These are phyloP conservation scores for Trifolium dubium DNA, from an alignment of 306 rosid genomes.

Conservation along the genomic window DNA sequence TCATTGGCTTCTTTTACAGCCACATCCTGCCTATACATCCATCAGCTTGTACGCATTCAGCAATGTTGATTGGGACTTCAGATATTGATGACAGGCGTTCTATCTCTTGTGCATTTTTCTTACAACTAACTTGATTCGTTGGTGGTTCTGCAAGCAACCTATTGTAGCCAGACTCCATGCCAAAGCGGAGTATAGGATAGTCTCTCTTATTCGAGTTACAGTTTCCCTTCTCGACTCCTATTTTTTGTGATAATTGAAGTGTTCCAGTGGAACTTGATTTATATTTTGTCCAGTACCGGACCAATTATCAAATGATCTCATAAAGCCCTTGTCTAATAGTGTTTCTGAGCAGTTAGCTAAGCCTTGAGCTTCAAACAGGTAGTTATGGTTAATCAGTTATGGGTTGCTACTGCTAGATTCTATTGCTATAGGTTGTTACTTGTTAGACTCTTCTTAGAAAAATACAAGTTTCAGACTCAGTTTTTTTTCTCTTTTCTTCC, in stretches of 20 bases:
- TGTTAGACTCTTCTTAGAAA: neutral
- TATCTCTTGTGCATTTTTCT: neutral
- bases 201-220: neutral
- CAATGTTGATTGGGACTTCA: neutral
- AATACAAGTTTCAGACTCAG: neutral
- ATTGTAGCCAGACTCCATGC: neutral
- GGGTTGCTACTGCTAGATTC: neutral
- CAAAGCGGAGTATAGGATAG: neutral
- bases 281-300: neutral
- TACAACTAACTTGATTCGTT: neutral
- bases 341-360: neutral
- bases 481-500: neutral
- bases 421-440: neutral
- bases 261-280: neutral
- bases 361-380: neutral
- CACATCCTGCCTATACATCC: neutral
- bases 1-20: neutral
- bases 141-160: neutral
- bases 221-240: neutral
- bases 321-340: neutral
- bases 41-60: neutral
- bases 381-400: neutral
- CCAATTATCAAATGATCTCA: neutral
- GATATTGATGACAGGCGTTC: conserved; percentile 1
- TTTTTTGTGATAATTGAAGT: neutral